Base-by-base conservation (phyloP, 2,329 filamentous ascomycete genomes). In the Alternaria rosae region DNA sequence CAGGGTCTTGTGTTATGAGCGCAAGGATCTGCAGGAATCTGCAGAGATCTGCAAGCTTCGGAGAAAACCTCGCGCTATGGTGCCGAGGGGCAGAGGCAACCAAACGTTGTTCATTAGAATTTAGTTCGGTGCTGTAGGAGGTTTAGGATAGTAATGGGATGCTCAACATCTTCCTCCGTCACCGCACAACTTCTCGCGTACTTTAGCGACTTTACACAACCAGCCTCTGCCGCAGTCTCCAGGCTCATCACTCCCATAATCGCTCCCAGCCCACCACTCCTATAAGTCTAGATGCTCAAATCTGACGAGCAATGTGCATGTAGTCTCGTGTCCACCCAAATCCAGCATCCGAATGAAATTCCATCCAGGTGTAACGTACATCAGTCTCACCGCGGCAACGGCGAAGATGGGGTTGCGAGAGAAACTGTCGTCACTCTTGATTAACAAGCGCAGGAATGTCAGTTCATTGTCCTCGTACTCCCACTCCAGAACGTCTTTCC, bases 341-440 rank as follows among this genome's bases (percentile, higher is more conserved):
- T 91, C 88, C 67, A 90, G 70, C 85, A 91, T 85, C 5, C 87
- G 81, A 41, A 91, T 82, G 59, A 91, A 91, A 4, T 78, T 83
- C 89, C 89, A 91, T 0, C 85, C 88, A 0, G 82, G 79, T 7
- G 79, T 77, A 3, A 83, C 82, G 72, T 90, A 91, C 59, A 82
- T 65, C 26, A 91, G 69, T 44, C 89, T 78, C n/a, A 91, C 83
- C 0, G 88, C 86, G 0, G 85, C 82, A 2, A 89, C 87, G 0
- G 85, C 86, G 64, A 90, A 84, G 54, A 88, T 85, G 0, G 88
- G 88, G 66, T 91, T 91, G 45, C 79, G 80, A 0, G 86, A 80
- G 75, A 87, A 91, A 64, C 83, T 84, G 61, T 89, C 87, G 61
- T 91, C 89, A 66, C 85, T 88, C 82, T 91, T 91, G 78, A 91